Percentiles rank a stretch among this genome's conserved stretches.
phyloP scores from a whole-genome alignment of 1,139 yeast genomes.

The Suhomyces bokatorum region DNA sequence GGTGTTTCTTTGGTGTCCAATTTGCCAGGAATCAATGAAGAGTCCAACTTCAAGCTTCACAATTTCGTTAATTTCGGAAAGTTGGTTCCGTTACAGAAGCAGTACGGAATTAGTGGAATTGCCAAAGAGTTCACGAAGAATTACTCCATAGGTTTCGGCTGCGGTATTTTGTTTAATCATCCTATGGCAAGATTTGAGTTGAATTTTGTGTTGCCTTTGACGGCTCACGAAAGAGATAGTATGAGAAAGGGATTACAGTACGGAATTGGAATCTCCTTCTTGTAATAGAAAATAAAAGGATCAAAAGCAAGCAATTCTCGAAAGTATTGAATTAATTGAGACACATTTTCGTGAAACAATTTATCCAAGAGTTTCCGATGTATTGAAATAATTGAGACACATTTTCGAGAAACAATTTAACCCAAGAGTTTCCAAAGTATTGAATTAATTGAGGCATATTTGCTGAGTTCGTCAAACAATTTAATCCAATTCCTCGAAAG shows the following conservation, averaged over 20 bases:
- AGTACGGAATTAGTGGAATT: constrained; percentile 1
- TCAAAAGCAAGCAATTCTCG: not conserved
- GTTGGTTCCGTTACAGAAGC: constrained; percentile 40
- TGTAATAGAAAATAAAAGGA: constrained; percentile 39
- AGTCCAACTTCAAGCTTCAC: constrained; percentile 69
- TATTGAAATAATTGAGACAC: no score
- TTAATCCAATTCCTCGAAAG: no score
- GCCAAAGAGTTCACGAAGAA: constrained; percentile 29
- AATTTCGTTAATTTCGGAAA: constrained; percentile 75
- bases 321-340: no score
- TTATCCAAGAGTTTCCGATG: no score
- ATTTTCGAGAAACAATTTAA: no score
- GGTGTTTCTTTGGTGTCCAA: constrained; percentile 70
- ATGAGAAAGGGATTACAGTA: constrained; percentile 86
- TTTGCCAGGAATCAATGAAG: constrained; percentile 58
- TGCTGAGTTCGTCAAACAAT: no score
- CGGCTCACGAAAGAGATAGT: constrained; percentile 63
- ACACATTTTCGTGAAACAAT: no score
- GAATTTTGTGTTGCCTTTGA: constrained; percentile 78
- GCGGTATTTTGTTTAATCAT: constrained; percentile 80
- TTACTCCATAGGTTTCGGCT: constrained; percentile 60
- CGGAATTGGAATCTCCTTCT: constrained; percentile 85
- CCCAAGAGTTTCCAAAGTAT: no score
- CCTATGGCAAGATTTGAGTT: constrained; percentile 91
- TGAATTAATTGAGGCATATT: no score